Base-by-base conservation (phyloP, 345 rosid species). In the Gossypium anomalum region DNA sequence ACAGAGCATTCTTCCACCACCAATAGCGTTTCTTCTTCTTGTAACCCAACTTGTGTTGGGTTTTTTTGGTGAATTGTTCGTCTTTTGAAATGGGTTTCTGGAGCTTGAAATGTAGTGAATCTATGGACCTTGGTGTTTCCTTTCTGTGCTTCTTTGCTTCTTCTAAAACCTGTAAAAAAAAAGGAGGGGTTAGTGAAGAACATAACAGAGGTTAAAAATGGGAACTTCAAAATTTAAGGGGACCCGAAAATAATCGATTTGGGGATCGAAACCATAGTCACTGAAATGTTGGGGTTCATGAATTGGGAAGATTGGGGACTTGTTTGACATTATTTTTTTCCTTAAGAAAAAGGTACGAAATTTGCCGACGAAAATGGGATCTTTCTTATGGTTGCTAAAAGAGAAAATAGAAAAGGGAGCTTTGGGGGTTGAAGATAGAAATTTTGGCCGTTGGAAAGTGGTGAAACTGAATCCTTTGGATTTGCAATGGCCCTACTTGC, bases 241-340 rank as follows among this genome's bases (percentile, higher is more conserved):
- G 16, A 92, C 98, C 94, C 91, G 98, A 73, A 88, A 87, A 74
- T 86, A 93, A 75, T 91, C 79, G 76, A 90, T 80, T 67, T 89
- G 97, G 15, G 92, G 88, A 81, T 94, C 94, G 71, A 92, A 94
- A 55, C 98, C 98, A 67, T 92, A 92, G 78, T 94, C 98, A 51
- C 85, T 91, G 87, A 89, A 92, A 78, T 86, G 97, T 9, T 86
- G 94, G 73, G 95, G 86, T 41, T 89, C 85, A 0, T 84, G 82
- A 76, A 89, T 87, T 29, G 95, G 88, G 48, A 92, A 90, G 0
- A 88, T 65, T 0, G 98, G 98, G 44, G 90, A 83, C 22, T 72
- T 87, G 86, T 77, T 86, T 1, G 97, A 80, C 93, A 92, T 90
- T 61, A 57, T 22, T 90, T 58, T 52, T 57, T 2, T 55, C 59